Base-by-base conservation (phyloP, 23 red algal genomes). In the Chondrus crispus region DNA sequence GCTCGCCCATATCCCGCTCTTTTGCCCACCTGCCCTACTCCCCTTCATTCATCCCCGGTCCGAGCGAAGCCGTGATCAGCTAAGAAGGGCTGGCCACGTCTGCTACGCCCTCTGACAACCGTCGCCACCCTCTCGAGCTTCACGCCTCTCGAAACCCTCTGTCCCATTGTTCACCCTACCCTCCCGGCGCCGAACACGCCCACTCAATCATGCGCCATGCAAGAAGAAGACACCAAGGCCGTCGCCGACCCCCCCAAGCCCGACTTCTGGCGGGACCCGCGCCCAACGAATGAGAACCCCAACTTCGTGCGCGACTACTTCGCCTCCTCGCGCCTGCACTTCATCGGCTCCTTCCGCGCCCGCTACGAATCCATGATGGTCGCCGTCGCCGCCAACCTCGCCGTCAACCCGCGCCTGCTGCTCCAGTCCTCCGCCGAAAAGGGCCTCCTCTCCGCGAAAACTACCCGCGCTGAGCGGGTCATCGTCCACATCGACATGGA, bases 401-500 rank as follows among this genome's bases (percentile, higher is more conserved):
- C 52, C 22, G 76, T 85, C 28, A 74, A 55, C n/a, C 72, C 76
- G 2, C 51, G 64, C 24, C 46, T 42, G 12, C 84, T 86, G 24
- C 58, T 87, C 52, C 54, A 35, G 16, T 10, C 37, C n/a, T 77
- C 71, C 20, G 71, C 68, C n/a, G 42, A 16, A n/a, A 45, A 26
- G 5, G 58, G 20, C 41, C 52, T 26, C 28, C 78, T 29, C 36
- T 18, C 84, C 29, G 60, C 51, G 26, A 78, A 45, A 16, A 82
- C 22, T 19, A 53, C 90, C 41, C 28, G 14, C 33, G 60, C 48
- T 16, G 63, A 86, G 42, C 53, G 97, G 19, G 66, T 95, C 79
- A 89, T 99, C 5, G 73, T 99, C 57, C 97, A 99, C 90, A 86
- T 96, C 37, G 97, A 99, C 80, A 96, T 99, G 91, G 97, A 99